phyloP scores from a whole-genome alignment of 164 flowering plant genomes.

The Houttuynia cordata region DNA sequence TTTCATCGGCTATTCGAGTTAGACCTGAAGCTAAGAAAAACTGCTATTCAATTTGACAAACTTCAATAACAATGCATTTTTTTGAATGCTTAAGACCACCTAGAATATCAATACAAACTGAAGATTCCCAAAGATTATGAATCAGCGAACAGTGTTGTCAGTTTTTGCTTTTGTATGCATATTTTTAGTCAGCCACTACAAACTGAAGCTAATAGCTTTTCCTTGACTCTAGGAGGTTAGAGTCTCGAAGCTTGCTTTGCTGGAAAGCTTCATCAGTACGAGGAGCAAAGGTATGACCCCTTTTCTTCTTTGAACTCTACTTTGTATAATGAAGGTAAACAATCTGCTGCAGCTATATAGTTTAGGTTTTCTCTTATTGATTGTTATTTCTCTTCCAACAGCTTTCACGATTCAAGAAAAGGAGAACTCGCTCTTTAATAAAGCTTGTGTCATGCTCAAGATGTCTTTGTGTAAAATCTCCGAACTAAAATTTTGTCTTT shows the following conservation, averaged over 20 bases:
- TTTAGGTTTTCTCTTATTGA: not conserved
- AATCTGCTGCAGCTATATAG: not conserved
- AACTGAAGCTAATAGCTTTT: not conserved
- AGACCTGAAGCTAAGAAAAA: no score
- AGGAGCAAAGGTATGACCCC: slow-evolving; percentile 49
- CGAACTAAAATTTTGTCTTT: slow-evolving; percentile 13
- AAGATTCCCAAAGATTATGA: no score
- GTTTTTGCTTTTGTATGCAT: no score
- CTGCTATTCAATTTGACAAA: no score
- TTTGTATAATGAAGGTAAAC: not conserved
- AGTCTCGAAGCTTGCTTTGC: slow-evolving; percentile 80
- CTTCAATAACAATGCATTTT: no score
- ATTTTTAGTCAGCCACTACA: not conserved
- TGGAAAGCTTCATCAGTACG: slow-evolving; percentile 68
- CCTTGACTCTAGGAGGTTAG: slow-evolving; percentile 54
- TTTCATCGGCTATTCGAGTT: no score
- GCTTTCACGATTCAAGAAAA: slow-evolving; percentile 20
- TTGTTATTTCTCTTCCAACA: slow-evolving; percentile 5
- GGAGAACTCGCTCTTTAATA: slow-evolving; percentile 19
- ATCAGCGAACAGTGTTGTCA: no score
- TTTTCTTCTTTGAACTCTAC: no score
- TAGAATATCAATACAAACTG: no score
- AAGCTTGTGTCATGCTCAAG: slow-evolving; percentile 23
- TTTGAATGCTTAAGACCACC: no score
- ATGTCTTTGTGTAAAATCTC: slow-evolving; percentile 21